Percentiles rank a stretch among this genome's conserved stretches.
Conservation (phyloP, 805 yeast species). For the Hanseniaspora thailandica region DNA sequence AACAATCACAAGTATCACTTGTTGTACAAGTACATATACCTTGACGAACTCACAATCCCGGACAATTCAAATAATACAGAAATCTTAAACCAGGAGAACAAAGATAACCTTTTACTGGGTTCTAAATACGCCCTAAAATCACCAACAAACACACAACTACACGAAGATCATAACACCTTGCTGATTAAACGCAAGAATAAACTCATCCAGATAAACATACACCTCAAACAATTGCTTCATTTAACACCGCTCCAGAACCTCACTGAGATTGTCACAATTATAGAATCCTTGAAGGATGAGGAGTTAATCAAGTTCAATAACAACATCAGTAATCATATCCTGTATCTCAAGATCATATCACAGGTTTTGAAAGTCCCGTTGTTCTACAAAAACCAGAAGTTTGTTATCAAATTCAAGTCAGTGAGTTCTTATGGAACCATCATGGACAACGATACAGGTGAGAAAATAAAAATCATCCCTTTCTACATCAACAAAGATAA, state of each 20-base stretch:
- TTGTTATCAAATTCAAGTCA: conserved; percentile 5
- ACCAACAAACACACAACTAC: neutral
- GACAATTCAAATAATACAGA: neutral
- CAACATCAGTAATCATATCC: neutral
- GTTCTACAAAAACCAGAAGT: conserved; percentile 7
- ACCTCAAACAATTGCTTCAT: neutral
- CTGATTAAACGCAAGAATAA: neutral
- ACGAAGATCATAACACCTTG: neutral
- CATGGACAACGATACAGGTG: neutral
- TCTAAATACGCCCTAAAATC: neutral
- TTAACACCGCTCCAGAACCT: neutral
- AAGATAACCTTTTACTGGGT: neutral
- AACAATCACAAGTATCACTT: neutral
- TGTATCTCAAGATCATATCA: conserved; percentile 7
- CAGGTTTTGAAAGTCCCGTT: conserved; percentile 4
- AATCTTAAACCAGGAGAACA: neutral
- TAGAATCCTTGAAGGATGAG: neutral
- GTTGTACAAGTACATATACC: neutral
- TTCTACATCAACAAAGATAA: conserved; percentile 2
- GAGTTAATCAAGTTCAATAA: neutral
- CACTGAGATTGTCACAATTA: neutral
- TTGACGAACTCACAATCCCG: neutral
- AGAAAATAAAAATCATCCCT: conserved; percentile 5
- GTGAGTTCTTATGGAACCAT: neutral
- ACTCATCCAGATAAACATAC: neutral